Base-by-base conservation (phyloP, 2,329 filamentous ascomycete species). In the Trichoderma atrobrunneum region DNA sequence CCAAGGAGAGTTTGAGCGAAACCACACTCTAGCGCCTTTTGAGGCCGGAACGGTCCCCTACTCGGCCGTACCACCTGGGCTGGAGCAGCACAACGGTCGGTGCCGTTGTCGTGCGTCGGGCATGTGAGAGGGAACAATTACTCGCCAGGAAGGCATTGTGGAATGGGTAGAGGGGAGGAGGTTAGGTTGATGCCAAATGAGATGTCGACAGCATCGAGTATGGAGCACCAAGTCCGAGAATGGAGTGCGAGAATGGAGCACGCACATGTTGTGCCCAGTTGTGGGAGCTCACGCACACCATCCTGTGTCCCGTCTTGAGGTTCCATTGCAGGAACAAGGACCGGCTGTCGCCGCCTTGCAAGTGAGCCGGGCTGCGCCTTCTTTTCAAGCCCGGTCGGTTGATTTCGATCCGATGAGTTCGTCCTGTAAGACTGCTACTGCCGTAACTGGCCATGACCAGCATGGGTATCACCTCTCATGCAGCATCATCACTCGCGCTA, bases 1-100 rank as follows among this genome's bases (percentile, higher is more conserved):
- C 51, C n/a, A 48, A 64, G 32, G 69, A 57, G 69, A 71, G 69
- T 64, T 64, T 71, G 30, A 48, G 61, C 69, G 51, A 59, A 65
- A 48, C 69, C 57, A 57, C 51, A 64, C 43, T 56, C 69, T 71
- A 64, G 68, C 68, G 68, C 59, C 30, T 57, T 56, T 34, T 30
- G 69, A 34, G 21, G 14, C 68, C 68, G 60, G 68, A 64, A 71
- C 57, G n/a, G 48, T 48, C 64, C 48, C 68, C 68, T 70, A 70
- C 59, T 70, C 43, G 68, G 43, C 30, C 57, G 32, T 28, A 26
- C 34, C 32, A 21, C 21, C 36, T 62, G 21, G 43, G 60, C 43
- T 28, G 48, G 32, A 61, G 28, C 32, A 56, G 34, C 48, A 64
- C 24, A 39, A 36, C 57, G 39, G 60, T 21, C 57, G 26, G 24